Evolutionary conservation across 108 stramenopile genomes (phyloP).

Genomic region (Nitzschia sp.): DNA sequence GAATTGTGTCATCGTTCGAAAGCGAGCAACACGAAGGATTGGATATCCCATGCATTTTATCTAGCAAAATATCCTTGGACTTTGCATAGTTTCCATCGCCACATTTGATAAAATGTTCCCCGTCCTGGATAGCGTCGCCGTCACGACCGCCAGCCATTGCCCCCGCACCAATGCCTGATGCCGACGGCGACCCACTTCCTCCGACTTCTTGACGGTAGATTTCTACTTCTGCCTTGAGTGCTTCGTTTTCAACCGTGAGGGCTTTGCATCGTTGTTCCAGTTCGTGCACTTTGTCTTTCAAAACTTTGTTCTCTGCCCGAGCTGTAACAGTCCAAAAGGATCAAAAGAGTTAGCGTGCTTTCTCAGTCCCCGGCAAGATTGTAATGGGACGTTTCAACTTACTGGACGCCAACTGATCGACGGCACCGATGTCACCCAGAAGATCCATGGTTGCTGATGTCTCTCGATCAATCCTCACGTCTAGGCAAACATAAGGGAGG

Average conservation of each 20-base stretch:
- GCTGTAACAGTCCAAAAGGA: conserved; percentile 21
- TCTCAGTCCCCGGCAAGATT: too few relatives aligned
- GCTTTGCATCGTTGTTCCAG: conserved; percentile 51
- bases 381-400: too few relatives aligned
- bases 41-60: conserved; percentile 54
- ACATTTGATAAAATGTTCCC: conserved; percentile 67
- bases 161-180: conserved; percentile 1
- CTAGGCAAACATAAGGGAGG: too few relatives aligned
- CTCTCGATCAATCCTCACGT: too few relatives aligned
- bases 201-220: conserved; percentile 63
- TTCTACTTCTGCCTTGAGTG: conserved; percentile 78
- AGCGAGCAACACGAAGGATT: conserved; percentile 75
- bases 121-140: conserved; percentile 8
- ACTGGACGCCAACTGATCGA: conserved; percentile 80
- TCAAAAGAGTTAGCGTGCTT: too few relatives aligned
- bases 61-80: conserved; percentile 47
- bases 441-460: conserved; percentile 64
- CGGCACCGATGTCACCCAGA: conserved; percentile 73
- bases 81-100: conserved; percentile 66
- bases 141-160: not conserved
- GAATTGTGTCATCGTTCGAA: conserved; percentile 59
- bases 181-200: conserved; percentile 11
- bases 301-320: conserved; percentile 74
- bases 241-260: conserved; percentile 66
- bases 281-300: conserved; percentile 72